A percentile compares a stretch with the other conserved stretches of the same genome.
Conservation (phyloP, 2,329 filamentous ascomycete genomes). For the Ophioceras dolichostomum region DNA sequence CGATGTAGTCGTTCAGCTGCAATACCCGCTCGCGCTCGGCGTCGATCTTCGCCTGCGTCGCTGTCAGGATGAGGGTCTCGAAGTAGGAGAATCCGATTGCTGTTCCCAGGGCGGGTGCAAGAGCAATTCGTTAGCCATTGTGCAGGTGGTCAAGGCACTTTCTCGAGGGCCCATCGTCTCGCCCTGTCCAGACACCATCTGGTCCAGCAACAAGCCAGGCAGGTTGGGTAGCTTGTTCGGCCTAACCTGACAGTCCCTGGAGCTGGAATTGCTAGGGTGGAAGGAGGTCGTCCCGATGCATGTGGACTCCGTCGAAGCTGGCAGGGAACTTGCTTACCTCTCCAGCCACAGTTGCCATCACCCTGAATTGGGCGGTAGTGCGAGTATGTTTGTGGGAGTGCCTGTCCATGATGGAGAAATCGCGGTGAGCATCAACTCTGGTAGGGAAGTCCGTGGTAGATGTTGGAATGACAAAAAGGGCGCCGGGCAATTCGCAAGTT, state of each 20-base stretch:
- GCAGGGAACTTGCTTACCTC: no score
- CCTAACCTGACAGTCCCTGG: no score
- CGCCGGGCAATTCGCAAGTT: no score
- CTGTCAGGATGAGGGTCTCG: slow-evolving; percentile 63
- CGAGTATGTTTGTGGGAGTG: slow-evolving; percentile 71
- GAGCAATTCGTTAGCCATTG: neutral
- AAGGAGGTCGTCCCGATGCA: no score
- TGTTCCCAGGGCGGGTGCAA: slow-evolving; percentile 21
- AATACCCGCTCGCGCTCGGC: slow-evolving; percentile 62
- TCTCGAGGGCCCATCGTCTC: neutral
- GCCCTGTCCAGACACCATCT: neutral
- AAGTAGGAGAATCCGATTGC: slow-evolving; percentile 91
- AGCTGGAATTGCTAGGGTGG: no score
- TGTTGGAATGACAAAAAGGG: no score
- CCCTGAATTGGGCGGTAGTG: slow-evolving; percentile 81
- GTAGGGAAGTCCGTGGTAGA: no score
- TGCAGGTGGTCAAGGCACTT: slow-evolving; percentile 6
- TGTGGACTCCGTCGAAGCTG: no score
- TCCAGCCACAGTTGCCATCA: slow-evolving; percentile 95
- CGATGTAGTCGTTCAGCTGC: slow-evolving; percentile 58
- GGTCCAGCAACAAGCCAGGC: no score
- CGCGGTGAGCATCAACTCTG: no score
- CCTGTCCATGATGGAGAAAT: no score
- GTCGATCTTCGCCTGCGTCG: slow-evolving; percentile 51
- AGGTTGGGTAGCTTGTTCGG: no score